Evolutionary conservation across 202 grass and related monocot species (phyloP).

Genomic region (Eragrostis tef): DNA sequence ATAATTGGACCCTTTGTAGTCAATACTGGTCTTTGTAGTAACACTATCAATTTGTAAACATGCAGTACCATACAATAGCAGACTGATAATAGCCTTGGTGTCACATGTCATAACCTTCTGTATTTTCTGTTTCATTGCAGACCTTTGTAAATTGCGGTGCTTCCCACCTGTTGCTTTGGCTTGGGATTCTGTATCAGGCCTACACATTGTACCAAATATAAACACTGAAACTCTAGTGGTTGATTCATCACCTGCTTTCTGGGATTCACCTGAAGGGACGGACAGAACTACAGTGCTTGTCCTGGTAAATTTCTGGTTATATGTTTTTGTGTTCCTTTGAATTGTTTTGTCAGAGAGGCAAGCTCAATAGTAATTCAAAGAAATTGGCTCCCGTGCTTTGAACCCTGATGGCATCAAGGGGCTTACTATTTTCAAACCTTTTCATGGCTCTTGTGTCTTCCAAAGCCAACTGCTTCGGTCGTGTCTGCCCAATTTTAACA

Average conservation of each 20-base stretch:
- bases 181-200: constrained; percentile 84
- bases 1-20: neutral
- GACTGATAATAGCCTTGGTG: constrained; percentile 17
- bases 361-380: constrained; percentile 10
- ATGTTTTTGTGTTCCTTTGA: constrained; percentile 23
- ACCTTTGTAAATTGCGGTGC: constrained; percentile 89
- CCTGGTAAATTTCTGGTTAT: constrained; percentile 61
- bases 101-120: constrained; percentile 19
- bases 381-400: neutral
- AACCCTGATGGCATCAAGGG: too few relatives aligned
- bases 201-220: constrained; percentile 86
- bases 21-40: constrained; percentile 39
- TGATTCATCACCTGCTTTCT: constrained; percentile 88
- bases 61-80: constrained; percentile 6
- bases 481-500: too few relatives aligned
- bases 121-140: constrained; percentile 52
- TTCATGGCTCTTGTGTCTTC: too few relatives aligned
- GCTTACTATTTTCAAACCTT: too few relatives aligned
- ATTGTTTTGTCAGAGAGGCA: constrained; percentile 7
- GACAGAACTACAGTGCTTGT: constrained; percentile 77
- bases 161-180: constrained; percentile 88
- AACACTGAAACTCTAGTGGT: constrained; percentile 76
- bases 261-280: constrained; percentile 64
- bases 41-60: constrained; percentile 2
- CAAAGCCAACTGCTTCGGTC: too few relatives aligned